phyloP scores from a whole-genome alignment of 2,329 filamentous ascomycete species.

The Cladophialophora yegresii region DNA sequence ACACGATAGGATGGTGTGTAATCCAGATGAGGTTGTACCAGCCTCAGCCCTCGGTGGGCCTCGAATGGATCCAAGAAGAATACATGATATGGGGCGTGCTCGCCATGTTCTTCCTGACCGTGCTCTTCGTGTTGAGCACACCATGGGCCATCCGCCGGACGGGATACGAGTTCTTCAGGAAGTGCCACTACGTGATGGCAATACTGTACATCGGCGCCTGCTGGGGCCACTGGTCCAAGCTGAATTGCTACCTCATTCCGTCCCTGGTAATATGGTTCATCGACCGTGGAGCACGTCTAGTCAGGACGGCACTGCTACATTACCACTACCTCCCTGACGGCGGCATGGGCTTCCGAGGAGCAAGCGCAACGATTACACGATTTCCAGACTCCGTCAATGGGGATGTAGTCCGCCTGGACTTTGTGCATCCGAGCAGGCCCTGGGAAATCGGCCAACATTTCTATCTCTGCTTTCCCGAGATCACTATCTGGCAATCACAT shows the following conservation, averaged over 20 bases:
- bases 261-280: conserved; percentile 65
- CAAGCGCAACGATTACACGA: conserved; percentile 53
- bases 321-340: conserved; percentile 53
- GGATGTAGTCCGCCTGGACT: conserved; percentile 66
- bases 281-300: conserved; percentile 62
- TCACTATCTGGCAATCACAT: conserved; percentile 71
- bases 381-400: conserved; percentile 61
- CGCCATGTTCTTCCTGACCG: conserved; percentile 64
- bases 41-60: conserved; percentile 64
- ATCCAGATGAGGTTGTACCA: conserved; percentile 68
- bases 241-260: conserved; percentile 69
- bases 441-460: conserved; percentile 73
- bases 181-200: conserved; percentile 71
- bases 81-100: conserved; percentile 76
- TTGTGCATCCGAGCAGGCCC: conserved; percentile 60
- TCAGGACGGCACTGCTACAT: conserved; percentile 63
- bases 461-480: conserved; percentile 67
- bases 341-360: conserved; percentile 58
- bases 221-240: conserved; percentile 71
- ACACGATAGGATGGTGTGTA: conserved; percentile 71
- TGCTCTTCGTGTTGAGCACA: conserved; percentile 63
- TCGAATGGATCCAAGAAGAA: conserved; percentile 60
- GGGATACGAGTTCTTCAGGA: conserved; percentile 77
- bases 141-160: conserved; percentile 63
- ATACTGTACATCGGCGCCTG: conserved; percentile 74